A percentile compares a stretch with the other conserved stretches of the same genome.
These are phyloP conservation scores for Gracilaria domingensis DNA, from an alignment of 23 red algal species.

Conservation along the genomic window DNA sequence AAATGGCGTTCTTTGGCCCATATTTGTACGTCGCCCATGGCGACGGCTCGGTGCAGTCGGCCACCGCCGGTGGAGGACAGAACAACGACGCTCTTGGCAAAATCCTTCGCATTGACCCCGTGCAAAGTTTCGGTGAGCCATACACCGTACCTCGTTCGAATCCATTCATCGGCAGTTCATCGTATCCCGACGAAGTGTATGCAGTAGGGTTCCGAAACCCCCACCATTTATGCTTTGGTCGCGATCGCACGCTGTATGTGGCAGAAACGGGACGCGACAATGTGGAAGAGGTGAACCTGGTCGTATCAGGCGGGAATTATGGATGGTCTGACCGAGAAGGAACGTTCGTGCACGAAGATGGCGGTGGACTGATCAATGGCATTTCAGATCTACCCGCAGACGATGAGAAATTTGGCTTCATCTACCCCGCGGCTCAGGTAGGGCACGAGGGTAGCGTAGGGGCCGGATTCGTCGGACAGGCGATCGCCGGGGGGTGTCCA, in stretches of 20 bases:
- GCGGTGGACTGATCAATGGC: slow-evolving; percentile 43
- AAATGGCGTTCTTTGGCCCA: slow-evolving; percentile 44
- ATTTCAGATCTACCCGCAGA: not conserved
- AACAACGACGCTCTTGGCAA: slow-evolving; percentile 62
- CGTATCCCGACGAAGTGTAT: slow-evolving; percentile 29
- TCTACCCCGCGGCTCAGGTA: slow-evolving; percentile 29
- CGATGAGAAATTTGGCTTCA: slow-evolving; percentile 10
- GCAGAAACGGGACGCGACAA: slow-evolving; percentile 62
- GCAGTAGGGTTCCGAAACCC: slow-evolving; percentile 60
- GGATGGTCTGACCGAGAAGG: slow-evolving; percentile 60
- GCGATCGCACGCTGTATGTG: slow-evolving; percentile 20
- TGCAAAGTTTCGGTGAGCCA: not conserved
- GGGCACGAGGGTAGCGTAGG: slow-evolving; percentile 36
- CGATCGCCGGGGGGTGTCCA: slow-evolving; percentile 47
- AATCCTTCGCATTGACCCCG: slow-evolving; percentile 48
- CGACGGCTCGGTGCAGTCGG: slow-evolving; percentile 61
- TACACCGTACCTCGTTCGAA: slow-evolving; percentile 32
- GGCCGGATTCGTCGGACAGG: slow-evolving; percentile 50
- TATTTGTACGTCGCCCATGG: slow-evolving; percentile 48
- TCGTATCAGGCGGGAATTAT: slow-evolving; percentile 27
- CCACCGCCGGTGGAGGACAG: slow-evolving; percentile 53
- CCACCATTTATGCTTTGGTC: slow-evolving; percentile 52
- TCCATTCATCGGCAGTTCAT: slow-evolving; percentile 7
- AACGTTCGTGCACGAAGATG: slow-evolving; percentile 33
- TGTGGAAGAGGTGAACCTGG: slow-evolving; percentile 36